Evolutionary conservation across 1,284 basidiomycete species (phyloP), one percentile per base, ranked within the genome.

Genomic region (Dichomitus squalens): DNA sequence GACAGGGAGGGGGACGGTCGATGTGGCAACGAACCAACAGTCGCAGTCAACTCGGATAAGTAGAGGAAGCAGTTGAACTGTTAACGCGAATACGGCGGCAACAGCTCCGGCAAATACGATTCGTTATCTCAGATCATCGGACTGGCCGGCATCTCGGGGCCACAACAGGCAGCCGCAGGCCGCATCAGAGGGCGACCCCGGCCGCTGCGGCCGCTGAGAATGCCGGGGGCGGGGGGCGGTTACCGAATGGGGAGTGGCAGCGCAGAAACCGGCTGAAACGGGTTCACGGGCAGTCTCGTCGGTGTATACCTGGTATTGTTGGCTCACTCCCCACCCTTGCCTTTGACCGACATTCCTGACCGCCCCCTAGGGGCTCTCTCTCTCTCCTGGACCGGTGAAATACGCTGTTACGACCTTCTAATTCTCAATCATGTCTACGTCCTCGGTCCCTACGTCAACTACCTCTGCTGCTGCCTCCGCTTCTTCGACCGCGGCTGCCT

Each of bases 391-490:
- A 36, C 59, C 27, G 51, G 53, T 58, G 51, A 31, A 53, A 49
- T 49, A 52, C 59, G 38, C 52, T 44, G 38, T 64, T 52, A 60
- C 59, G 62, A 57, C 54, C 49, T 51, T 38, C 54, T 57, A 49
- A 47, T 57, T 61, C 53, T 65, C 67, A 59, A 58, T 57, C 62
- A 77, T 75, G 73, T 72, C 75, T 21, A 7, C 4, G n/a, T 21
- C 14, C 59, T 68, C 72, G 36, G 65, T 6, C 31, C 4, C 68
- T 60, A 43, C 50, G 16, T 66, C 75, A 29, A 61, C 75, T 43
- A 69, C 75, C 49, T 69, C 70, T 35, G 67, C 76, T 9, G 70
- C 75, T 31, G 63, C 75, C 11, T 68, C 72, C 14, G 72, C 63
- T 70, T 63, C 64, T 33, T 63, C 60, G 18, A 66, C 72, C 36